Percentiles rank a stretch among this genome's conserved stretches.
These are phyloP conservation scores for Cyberlindnera japonica DNA, from an alignment of 805 yeast genomes.

Conservation along the genomic window DNA sequence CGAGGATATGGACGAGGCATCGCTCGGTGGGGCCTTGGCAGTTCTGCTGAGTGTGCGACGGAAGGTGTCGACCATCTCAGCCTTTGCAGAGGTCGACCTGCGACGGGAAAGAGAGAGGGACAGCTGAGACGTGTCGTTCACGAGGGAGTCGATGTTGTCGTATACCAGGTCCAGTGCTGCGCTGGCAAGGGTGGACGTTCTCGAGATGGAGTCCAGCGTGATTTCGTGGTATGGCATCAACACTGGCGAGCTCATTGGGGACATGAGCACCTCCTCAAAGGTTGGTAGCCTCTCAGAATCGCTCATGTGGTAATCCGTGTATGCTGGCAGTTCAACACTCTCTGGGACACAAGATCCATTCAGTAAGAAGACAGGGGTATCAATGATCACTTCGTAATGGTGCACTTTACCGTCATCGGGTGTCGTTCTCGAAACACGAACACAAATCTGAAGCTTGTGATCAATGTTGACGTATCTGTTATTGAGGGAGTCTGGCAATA, in stretches of 20 bases:
- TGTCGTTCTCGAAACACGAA: slow-evolving; percentile 64
- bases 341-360: slow-evolving; percentile 39
- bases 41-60: slow-evolving; percentile 12
- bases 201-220: slow-evolving; percentile 18
- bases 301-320: slow-evolving; percentile 17
- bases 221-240: slow-evolving; percentile 19
- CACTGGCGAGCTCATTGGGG: slow-evolving; percentile 37
- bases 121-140: slow-evolving; percentile 12
- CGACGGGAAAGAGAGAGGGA: slow-evolving; percentile 2
- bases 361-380: slow-evolving; percentile 63
- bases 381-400: slow-evolving; percentile 78
- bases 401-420: slow-evolving; percentile 47
- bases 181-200: slow-evolving; percentile 21
- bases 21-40: too few relatives aligned
- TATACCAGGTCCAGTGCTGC: slow-evolving; percentile 3
- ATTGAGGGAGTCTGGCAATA: slow-evolving; percentile 52
- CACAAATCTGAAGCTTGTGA: slow-evolving; percentile 68
- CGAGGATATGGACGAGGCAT: too few relatives aligned
- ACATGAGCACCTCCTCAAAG: slow-evolving; percentile 57
- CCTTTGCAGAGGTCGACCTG: slow-evolving; percentile 10
- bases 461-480: slow-evolving; percentile 58
- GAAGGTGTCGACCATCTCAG: slow-evolving; percentile 15
- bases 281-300: slow-evolving; percentile 44
- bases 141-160: slow-evolving; percentile 23
- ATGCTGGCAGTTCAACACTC: slow-evolving; percentile 37